Evolutionary conservation across 768 basidiomycete genomes (phyloP).

Genomic region (Phylloporus sp.): DNA sequence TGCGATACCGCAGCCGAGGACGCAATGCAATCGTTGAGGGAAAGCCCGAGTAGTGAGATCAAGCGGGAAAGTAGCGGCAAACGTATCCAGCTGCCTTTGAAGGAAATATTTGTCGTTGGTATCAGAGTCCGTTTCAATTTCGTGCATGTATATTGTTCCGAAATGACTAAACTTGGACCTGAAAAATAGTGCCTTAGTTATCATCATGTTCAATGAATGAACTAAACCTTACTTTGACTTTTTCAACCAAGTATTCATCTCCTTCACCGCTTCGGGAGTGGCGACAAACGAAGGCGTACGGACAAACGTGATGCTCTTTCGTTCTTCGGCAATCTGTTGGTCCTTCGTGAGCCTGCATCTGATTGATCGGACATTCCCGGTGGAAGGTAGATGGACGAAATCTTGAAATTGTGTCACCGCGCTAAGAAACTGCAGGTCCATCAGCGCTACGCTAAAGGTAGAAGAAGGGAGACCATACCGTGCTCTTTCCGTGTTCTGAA

Average conservation of each 20-base stretch:
- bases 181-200: neutral
- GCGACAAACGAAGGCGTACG: slow-evolving; percentile 19
- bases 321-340: too few species aligned
- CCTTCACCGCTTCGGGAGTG: neutral
- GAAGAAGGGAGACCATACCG: slow-evolving; percentile 2
- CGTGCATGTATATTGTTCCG: slow-evolving; percentile 17
- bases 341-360: slow-evolving; percentile 1
- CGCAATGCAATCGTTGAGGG: slow-evolving; percentile 1
- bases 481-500: slow-evolving; percentile 18
- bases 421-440: slow-evolving; percentile 5
- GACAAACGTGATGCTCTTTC: slow-evolving; percentile 16
- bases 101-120: neutral
- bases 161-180: slow-evolving; percentile 7
- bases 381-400: neutral
- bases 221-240: neutral
- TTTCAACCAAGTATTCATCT: slow-evolving; percentile 6
- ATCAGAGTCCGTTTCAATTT: neutral
- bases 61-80: slow-evolving; percentile 4
- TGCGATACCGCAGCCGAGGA: slow-evolving; percentile 3
- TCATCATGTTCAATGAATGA: neutral
- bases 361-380: slow-evolving; percentile 3
- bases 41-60: neutral
- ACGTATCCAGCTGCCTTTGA: slow-evolving; percentile 6
- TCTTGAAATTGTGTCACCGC: neutral
- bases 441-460: neutral